Evolutionary conservation across 2,329 filamentous ascomycete genomes (phyloP).

Genomic region (Xylariales sp.): DNA sequence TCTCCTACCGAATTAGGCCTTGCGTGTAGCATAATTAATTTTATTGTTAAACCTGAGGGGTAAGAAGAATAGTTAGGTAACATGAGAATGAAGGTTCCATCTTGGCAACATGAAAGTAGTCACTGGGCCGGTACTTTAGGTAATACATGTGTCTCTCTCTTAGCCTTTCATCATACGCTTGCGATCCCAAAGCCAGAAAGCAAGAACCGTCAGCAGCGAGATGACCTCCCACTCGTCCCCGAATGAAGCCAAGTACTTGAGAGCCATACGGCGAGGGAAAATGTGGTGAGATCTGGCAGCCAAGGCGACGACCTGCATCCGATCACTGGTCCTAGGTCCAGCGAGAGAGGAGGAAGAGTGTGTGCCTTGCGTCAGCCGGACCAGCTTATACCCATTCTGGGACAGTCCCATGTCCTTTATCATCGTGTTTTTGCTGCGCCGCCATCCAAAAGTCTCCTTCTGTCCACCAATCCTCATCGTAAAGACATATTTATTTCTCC

Average conservation of each 20-base stretch:
- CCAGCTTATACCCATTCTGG: slow-evolving; percentile 30
- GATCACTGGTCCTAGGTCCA: slow-evolving; percentile 25
- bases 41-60: slow-evolving; percentile 21
- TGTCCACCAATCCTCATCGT: slow-evolving; percentile 23
- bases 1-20: neutral
- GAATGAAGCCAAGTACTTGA: slow-evolving; percentile 21
- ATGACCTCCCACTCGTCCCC: slow-evolving; percentile 33
- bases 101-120: slow-evolving; percentile 9
- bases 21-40: slow-evolving; percentile 6
- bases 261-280: slow-evolving; percentile 14
- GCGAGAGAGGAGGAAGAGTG: neutral
- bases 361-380: slow-evolving; percentile 19
- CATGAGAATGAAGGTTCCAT: slow-evolving; percentile 9
- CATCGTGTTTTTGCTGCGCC: slow-evolving; percentile 26
- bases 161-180: slow-evolving; percentile 27
- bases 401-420: slow-evolving; percentile 29
- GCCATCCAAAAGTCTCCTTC: slow-evolving; percentile 32
- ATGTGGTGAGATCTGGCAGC: slow-evolving; percentile 17
- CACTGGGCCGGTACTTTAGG: slow-evolving; percentile 22
- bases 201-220: slow-evolving; percentile 28
- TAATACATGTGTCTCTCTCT: slow-evolving; percentile 20
- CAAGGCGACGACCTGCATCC: slow-evolving; percentile 30
- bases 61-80: slow-evolving; percentile 27
- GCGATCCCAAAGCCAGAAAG: slow-evolving; percentile 31
- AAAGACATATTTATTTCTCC: slow-evolving; percentile 32